Conservation (phyloP, 2,329 filamentous ascomycete genomes). For the Macrophomina phaseolina region DNA sequence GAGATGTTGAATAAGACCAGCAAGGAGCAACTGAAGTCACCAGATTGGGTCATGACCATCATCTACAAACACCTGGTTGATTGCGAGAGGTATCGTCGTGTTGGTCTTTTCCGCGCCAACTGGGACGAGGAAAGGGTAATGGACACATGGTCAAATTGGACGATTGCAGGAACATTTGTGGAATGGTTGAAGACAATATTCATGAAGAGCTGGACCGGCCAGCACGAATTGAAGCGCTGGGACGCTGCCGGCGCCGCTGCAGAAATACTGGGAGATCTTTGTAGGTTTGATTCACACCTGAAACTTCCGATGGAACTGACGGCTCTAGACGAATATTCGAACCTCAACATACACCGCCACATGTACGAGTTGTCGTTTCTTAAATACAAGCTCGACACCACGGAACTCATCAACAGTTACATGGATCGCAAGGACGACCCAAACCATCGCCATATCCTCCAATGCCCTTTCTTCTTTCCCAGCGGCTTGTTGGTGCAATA, state of each 20-base stretch:
- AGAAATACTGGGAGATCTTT: constrained; percentile 72
- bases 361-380: constrained; percentile 15
- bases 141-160: constrained; percentile 22
- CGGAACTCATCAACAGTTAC: constrained; percentile 55
- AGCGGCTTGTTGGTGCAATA: constrained; percentile 75
- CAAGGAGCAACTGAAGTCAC: not conserved
- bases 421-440: constrained; percentile 70
- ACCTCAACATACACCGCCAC: constrained; percentile 16
- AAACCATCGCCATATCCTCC: constrained; percentile 74
- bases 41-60: constrained; percentile 13
- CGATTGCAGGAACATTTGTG: constrained; percentile 44
- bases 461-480: constrained; percentile 81
- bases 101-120: constrained; percentile 10
- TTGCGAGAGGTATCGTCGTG: constrained; percentile 7
- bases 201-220: constrained; percentile 80
- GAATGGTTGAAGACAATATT: constrained; percentile 79
- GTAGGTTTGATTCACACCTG: constrained; percentile 56
- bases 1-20: constrained; percentile 49
- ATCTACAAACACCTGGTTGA: constrained; percentile 18
- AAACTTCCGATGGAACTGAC: not conserved
- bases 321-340: constrained; percentile 3
- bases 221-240: constrained; percentile 70
- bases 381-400: constrained; percentile 62
- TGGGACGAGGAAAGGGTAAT: constrained; percentile 16
- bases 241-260: constrained; percentile 79